Evolutionary conservation across 768 basidiomycete species (phyloP).

Genomic region (Amanita muscaria): DNA sequence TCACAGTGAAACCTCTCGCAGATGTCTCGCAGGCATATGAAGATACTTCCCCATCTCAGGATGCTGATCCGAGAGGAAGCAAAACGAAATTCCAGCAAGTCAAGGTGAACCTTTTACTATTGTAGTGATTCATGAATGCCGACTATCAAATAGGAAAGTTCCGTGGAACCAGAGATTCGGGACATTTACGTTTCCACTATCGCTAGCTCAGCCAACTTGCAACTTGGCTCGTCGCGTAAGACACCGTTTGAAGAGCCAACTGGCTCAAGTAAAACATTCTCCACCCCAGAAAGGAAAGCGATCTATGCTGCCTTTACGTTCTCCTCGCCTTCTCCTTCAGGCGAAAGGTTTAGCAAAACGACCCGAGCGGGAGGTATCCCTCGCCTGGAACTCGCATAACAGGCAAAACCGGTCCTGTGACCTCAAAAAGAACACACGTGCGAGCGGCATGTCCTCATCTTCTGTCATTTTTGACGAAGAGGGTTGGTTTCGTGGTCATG

Average conservation of each 20-base stretch:
- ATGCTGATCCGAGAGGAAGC: conserved; percentile 24
- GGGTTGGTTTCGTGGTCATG: neutral
- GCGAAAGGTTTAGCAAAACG: conserved; percentile 42
- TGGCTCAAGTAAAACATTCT: conserved; percentile 35
- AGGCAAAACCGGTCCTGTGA: conserved; percentile 6
- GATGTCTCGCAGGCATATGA: conserved; percentile 70
- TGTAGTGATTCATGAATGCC: neutral
- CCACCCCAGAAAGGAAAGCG: conserved; percentile 66
- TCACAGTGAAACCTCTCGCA: conserved; percentile 71
- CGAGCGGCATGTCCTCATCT: conserved; percentile 3
- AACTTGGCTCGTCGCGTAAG: conserved; percentile 15
- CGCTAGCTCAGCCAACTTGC: conserved; percentile 21
- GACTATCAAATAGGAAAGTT: conserved; percentile 34
- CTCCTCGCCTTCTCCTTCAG: conserved; percentile 59
- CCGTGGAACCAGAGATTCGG: conserved; percentile 47
- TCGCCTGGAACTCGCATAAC: conserved; percentile 15
- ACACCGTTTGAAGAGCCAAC: conserved; percentile 20
- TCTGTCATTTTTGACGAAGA: neutral
- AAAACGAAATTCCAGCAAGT: conserved; percentile 32
- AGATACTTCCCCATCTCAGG: conserved; percentile 24
- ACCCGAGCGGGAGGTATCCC: conserved; percentile 25
- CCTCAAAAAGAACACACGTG: conserved; percentile 7
- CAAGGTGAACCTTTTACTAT: conserved; percentile 30
- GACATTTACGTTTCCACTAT: conserved; percentile 41
- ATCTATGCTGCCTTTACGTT: conserved; percentile 75